phyloP scores from a whole-genome alignment of 2,329 filamentous ascomycete genomes.

The Chaetomiaceae sp. region DNA sequence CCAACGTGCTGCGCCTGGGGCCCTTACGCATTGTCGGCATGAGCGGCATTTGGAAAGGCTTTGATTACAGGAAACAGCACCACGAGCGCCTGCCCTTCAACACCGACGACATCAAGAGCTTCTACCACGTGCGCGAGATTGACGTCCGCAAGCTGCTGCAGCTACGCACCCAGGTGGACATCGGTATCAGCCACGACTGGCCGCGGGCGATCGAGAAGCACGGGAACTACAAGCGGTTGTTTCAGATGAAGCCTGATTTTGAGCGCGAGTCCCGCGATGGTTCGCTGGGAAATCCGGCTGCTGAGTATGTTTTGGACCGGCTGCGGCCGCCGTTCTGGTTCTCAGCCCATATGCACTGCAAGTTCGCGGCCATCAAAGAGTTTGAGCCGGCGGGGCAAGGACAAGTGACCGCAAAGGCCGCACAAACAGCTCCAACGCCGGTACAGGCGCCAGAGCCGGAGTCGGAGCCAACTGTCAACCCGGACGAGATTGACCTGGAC shows the following conservation, averaged over 20 bases:
- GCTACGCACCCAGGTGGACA: constrained; percentile 79
- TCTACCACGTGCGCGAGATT: constrained; percentile 86
- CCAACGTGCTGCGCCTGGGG: constrained; percentile 80
- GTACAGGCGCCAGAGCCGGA: neutral
- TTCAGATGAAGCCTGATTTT: constrained; percentile 70
- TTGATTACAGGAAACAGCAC: constrained; percentile 80
- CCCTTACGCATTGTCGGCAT: constrained; percentile 83
- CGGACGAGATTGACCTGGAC: constrained; percentile 25
- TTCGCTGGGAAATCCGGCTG: constrained; percentile 73
- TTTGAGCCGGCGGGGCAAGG: constrained; percentile 41
- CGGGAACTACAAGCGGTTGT: constrained; percentile 66
- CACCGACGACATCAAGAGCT: constrained; percentile 67
- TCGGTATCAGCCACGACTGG: constrained; percentile 96
- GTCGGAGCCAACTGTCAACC: constrained; percentile 7
- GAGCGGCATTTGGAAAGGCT: constrained; percentile 92
- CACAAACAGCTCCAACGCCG: neutral
- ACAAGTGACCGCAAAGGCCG: constrained; percentile 26
- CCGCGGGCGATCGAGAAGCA: constrained; percentile 75
- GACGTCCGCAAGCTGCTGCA: constrained; percentile 88
- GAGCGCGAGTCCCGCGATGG: constrained; percentile 70
- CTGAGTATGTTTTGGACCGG: constrained; percentile 73
- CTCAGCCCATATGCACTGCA: constrained; percentile 86
- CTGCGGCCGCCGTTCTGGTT: constrained; percentile 87
- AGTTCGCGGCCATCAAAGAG: constrained; percentile 68
- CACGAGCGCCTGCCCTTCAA: constrained; percentile 83